A percentile compares a stretch with the other conserved stretches of the same genome.
These are phyloP conservation scores for Tetracladium setigerum DNA, from an alignment of 495 filamentous ascomycete genomes.

Conservation along the genomic window DNA sequence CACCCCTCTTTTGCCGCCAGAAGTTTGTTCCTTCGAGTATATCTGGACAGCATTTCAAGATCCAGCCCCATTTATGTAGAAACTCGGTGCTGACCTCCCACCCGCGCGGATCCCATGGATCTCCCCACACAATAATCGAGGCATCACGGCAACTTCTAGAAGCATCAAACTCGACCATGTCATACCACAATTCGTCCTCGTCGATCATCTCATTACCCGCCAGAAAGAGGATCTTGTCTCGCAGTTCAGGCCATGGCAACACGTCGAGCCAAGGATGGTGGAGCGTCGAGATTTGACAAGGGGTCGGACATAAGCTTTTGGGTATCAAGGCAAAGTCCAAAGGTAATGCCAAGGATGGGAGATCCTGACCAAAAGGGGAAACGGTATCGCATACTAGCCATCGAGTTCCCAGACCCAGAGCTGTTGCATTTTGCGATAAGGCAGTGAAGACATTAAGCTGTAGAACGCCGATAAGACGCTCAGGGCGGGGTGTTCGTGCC, in stretches of 20 bases:
- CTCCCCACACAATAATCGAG: conserved; percentile 36
- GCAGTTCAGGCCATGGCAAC: conserved; percentile 37
- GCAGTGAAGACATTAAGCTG: conserved; percentile 7
- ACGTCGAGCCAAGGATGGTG: conserved; percentile 46
- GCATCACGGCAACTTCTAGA: too few relatives aligned
- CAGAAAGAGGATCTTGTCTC: conserved; percentile 37
- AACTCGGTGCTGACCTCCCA: conserved; percentile 40
- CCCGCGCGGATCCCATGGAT: conserved; percentile 31
- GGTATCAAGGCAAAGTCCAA: conserved; percentile 22
- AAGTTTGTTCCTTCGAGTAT: conserved; percentile 34
- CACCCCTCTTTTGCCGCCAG: conserved; percentile 26
- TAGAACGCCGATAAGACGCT: conserved; percentile 2
- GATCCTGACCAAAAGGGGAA: conserved; percentile 1
- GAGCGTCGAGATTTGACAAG: conserved; percentile 20
- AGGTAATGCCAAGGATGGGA: not conserved
- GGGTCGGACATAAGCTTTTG: conserved; percentile 28
- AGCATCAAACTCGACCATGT: too few relatives aligned
- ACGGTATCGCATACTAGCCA: not conserved
- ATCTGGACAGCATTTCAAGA: conserved; percentile 30
- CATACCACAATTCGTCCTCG: too few relatives aligned
- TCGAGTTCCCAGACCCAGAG: not conserved
- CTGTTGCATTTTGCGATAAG: not conserved
- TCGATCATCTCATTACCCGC: too few relatives aligned
- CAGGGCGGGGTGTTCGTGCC: too few relatives aligned
- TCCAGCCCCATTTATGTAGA: conserved; percentile 32